Conservation (phyloP, 768 basidiomycete genomes). For the Suillus subluteus region DNA sequence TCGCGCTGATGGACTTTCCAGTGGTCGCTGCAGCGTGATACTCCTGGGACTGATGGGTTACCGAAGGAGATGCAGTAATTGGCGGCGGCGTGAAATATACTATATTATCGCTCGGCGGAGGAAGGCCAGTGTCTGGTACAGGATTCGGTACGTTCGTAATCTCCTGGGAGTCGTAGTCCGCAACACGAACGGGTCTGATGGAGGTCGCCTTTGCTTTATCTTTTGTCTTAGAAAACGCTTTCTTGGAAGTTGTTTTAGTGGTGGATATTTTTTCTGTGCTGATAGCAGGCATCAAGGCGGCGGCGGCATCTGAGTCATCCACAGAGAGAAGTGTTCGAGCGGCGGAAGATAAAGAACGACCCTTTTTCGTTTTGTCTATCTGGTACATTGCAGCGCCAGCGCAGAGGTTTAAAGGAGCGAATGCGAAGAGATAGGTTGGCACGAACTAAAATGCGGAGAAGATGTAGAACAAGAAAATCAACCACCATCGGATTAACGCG, state of each 20-base stretch:
- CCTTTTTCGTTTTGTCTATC: constrained; percentile 19
- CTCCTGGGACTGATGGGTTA: constrained; percentile 15
- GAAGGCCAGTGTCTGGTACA: constrained; percentile 35
- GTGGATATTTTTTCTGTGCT: not conserved
- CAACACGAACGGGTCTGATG: not conserved
- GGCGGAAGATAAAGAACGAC: not conserved
- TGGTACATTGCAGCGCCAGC: constrained; percentile 27
- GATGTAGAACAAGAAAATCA: not conserved
- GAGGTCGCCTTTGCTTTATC: constrained; percentile 3
- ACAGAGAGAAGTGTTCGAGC: constrained; percentile 15
- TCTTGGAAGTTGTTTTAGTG: not conserved
- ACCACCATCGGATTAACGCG: constrained; percentile 28
- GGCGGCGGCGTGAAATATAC: constrained; percentile 15
- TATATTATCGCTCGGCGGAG: constrained; percentile 25
- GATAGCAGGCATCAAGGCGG: constrained; percentile 15
- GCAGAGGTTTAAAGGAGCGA: constrained; percentile 27
- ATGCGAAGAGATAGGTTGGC: constrained; percentile 17
- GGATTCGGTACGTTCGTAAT: constrained; percentile 33
- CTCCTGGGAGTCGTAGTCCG: constrained; percentile 32
- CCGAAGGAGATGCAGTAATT: constrained; percentile 29
- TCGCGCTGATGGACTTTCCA: not conserved
- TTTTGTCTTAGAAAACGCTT: not conserved
- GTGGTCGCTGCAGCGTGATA: constrained; percentile 17
- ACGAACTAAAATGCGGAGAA: constrained; percentile 7
- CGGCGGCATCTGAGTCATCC: constrained; percentile 29